These are phyloP conservation scores for Chytriomyces confervae DNA, from an alignment of 192 early-diverging fungal genomes.

Conservation along the genomic window DNA sequence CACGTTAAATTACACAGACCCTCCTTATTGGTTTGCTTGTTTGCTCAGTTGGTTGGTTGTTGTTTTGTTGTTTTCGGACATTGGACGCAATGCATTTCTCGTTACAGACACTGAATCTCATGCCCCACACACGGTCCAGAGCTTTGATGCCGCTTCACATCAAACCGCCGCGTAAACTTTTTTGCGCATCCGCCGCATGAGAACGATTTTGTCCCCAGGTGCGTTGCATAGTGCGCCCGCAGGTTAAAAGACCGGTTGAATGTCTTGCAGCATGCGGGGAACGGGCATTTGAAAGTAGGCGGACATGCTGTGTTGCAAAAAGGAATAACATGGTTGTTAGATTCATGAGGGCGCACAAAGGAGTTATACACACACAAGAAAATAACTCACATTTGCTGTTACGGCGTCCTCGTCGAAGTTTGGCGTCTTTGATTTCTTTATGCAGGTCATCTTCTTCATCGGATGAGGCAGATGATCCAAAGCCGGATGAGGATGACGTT, in stretches of 20 bases:
- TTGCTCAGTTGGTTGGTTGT: too few species aligned
- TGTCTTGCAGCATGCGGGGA: conserved; percentile 5
- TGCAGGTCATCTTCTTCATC: background rate
- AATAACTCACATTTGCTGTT: background rate
- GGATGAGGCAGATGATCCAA: background rate
- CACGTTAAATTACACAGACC: too few species aligned
- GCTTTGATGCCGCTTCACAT: conserved; percentile 25
- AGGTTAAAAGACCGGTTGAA: conserved; percentile 26
- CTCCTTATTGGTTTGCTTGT: too few species aligned
- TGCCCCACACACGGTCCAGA: background rate
- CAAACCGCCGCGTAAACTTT: conserved; percentile 23
- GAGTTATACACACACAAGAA: background rate
- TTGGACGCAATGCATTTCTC: too few species aligned
- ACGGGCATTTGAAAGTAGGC: conserved; percentile 9
- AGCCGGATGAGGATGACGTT: background rate
- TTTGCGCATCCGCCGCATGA: conserved; percentile 11
- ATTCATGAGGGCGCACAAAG: background rate
- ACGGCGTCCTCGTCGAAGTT: background rate
- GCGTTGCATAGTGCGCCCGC: conserved; percentile 15
- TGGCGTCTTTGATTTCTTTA: background rate
- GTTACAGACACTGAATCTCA: background rate
- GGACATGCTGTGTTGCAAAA: background rate
- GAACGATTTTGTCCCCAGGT: conserved; percentile 13
- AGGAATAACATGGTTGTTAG: background rate
- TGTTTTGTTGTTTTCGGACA: too few species aligned